Evolutionary conservation across 768 basidiomycete genomes (phyloP).

Genomic region (Xerocomellus intermedius): DNA sequence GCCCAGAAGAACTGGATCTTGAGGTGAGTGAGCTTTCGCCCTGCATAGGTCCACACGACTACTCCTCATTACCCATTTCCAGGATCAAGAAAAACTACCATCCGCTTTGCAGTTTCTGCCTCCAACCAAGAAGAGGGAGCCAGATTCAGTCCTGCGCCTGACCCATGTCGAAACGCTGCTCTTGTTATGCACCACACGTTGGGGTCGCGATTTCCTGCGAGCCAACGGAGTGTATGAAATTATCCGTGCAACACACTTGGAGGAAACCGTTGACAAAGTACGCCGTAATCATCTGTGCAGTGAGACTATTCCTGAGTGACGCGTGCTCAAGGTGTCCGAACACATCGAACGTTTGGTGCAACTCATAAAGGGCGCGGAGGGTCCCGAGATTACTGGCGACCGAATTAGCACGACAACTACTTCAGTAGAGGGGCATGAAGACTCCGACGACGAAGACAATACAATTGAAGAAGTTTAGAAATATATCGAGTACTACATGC

Average conservation of each 20-base stretch:
- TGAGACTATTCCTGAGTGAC: background rate
- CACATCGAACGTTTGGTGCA: constrained; percentile 87
- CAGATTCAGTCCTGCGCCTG: constrained; percentile 70
- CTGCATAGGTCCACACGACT: background rate
- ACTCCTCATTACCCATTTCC: constrained; percentile 1
- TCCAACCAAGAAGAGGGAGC: constrained; percentile 78
- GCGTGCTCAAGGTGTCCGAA: constrained; percentile 63
- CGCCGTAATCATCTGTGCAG: constrained; percentile 16
- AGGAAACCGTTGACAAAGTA: constrained; percentile 78
- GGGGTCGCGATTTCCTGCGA: constrained; percentile 82
- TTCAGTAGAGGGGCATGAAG: constrained; percentile 24
- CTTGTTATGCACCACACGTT: constrained; percentile 83
- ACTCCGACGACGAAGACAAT: constrained; percentile 62
- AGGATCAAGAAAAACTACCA: constrained; percentile 90
- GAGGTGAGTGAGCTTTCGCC: constrained; percentile 63
- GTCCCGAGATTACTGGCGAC: constrained; percentile 43
- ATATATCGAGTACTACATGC: constrained; percentile 18
- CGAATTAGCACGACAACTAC: constrained; percentile 29
- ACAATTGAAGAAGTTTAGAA: constrained; percentile 73
- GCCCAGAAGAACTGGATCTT: constrained; percentile 92
- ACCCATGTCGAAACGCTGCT: constrained; percentile 89
- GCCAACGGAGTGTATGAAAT: constrained; percentile 85
- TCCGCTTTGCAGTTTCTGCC: constrained; percentile 85
- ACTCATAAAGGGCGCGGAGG: constrained; percentile 79
- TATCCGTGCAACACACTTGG: constrained; percentile 71